phyloP scores from a whole-genome alignment of 2,329 filamentous ascomycete species.

The Pseudogymnoascus sp. region DNA sequence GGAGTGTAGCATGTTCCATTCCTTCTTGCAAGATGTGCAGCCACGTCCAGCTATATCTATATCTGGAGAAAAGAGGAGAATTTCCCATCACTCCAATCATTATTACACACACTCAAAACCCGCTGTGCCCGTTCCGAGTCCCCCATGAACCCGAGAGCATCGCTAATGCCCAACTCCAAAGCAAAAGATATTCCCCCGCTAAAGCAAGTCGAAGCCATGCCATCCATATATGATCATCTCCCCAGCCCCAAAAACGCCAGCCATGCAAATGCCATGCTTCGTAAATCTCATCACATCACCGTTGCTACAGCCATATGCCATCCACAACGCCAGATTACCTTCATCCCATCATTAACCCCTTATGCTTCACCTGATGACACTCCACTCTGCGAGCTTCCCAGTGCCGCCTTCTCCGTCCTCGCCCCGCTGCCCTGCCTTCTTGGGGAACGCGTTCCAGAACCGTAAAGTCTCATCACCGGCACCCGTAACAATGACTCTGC shows the following conservation, averaged over 20 bases:
- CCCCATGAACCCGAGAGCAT: not conserved
- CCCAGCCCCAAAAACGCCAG: conserved; percentile 7
- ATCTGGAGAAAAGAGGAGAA: not conserved
- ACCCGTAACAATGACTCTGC: conserved; percentile 86
- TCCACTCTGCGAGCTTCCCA: conserved; percentile 67
- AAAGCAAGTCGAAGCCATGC: conserved; percentile 8
- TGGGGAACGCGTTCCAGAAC: conserved; percentile 95
- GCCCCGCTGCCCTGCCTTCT: conserved; percentile 61
- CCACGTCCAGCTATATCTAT: conserved; percentile 3
- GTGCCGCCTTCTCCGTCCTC: conserved; percentile 57
- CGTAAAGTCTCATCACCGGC: conserved; percentile 92
- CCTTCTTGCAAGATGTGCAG: conserved; percentile 1
- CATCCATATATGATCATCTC: conserved; percentile 2
- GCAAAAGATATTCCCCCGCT: not conserved
- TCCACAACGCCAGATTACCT: conserved; percentile 1
- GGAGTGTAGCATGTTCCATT: conserved; percentile 5
- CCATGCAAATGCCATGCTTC: conserved; percentile 6
- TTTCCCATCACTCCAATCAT: not conserved
- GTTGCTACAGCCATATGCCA: not conserved
- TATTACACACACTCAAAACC: not conserved
- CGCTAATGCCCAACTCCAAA: conserved; percentile 6
- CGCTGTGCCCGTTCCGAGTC: not conserved
- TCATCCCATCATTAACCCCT: not conserved
- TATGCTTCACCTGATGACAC: conserved; percentile 60
- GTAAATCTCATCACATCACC: conserved; percentile 7